Evolutionary conservation across 1,139 yeast genomes (phyloP).

Genomic region (Debaryomyces sp.): DNA sequence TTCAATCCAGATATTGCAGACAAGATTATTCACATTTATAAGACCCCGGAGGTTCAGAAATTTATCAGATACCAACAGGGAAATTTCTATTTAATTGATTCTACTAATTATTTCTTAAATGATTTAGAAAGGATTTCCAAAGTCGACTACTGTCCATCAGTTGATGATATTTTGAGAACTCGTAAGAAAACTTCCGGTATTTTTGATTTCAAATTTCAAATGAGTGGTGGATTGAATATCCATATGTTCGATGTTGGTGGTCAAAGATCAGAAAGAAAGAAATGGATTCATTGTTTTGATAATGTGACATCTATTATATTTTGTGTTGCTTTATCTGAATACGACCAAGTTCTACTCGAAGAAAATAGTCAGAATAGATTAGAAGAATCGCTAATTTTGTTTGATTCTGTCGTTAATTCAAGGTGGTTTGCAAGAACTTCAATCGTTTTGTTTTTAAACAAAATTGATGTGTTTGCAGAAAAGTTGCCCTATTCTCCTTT

Average conservation of each 20-base stretch:
- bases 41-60: conserved; percentile 55
- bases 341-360: conserved; percentile 83
- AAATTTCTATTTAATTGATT: conserved; percentile 83
- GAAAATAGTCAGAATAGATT: conserved; percentile 79
- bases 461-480: conserved; percentile 87
- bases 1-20: conserved; percentile 49
- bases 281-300: conserved; percentile 96
- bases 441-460: conserved; percentile 81
- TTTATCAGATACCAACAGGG: conserved; percentile 65
- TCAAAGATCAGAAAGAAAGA: conserved; percentile 88
- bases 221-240: conserved; percentile 71
- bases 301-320: conserved; percentile 87
- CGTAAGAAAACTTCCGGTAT: conserved; percentile 94
- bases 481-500: conserved; percentile 81
- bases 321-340: conserved; percentile 88
- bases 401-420: conserved; percentile 91
- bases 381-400: conserved; percentile 82
- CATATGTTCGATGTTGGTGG: conserved; percentile 96
- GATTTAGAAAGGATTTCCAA: conserved; percentile 65
- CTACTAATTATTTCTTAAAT: conserved; percentile 78
- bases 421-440: conserved; percentile 91
- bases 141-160: conserved; percentile 68
- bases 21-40: conserved; percentile 55
- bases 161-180: conserved; percentile 79
- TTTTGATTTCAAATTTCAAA: conserved; percentile 75